These are phyloP conservation scores for Canariomyces notabilis DNA, from an alignment of 2,329 filamentous ascomycete genomes.

Conservation along the genomic window DNA sequence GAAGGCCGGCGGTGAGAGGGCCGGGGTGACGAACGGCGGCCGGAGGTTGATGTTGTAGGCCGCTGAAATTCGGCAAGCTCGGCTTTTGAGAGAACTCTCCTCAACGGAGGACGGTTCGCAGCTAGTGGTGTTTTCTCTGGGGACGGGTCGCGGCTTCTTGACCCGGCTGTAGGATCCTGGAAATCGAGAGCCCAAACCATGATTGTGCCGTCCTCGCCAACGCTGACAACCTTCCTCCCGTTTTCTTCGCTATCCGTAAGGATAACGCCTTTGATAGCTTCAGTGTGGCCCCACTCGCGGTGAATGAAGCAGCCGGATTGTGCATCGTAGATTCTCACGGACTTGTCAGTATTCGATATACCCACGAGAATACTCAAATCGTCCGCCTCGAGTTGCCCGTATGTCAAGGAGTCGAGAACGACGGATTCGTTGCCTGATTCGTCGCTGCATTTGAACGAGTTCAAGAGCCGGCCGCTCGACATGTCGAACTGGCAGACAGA, in stretches of 20 bases:
- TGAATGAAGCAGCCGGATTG: slow-evolving; percentile 73
- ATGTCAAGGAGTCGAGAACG: slow-evolving; percentile 71
- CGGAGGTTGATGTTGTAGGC: slow-evolving; percentile 38
- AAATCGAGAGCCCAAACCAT: slow-evolving; percentile 69
- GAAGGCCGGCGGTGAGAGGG: slow-evolving; percentile 52
- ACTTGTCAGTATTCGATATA: slow-evolving; percentile 94
- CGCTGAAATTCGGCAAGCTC: slow-evolving; percentile 77
- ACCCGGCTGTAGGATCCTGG: slow-evolving; percentile 38
- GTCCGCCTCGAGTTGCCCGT: slow-evolving; percentile 50
- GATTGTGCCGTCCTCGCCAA: slow-evolving; percentile 73
- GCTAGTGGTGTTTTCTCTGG: slow-evolving; percentile 44
- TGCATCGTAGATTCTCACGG: slow-evolving; percentile 80
- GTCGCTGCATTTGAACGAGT: slow-evolving; percentile 78
- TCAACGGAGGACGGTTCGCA: slow-evolving; percentile 65
- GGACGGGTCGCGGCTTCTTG: slow-evolving; percentile 48
- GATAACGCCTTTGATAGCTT: slow-evolving; percentile 81
- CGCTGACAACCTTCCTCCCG: slow-evolving; percentile 61
- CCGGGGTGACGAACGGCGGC: slow-evolving; percentile 52
- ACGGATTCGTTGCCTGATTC: slow-evolving; percentile 75
- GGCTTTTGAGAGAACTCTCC: slow-evolving; percentile 79
- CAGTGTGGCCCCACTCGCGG: slow-evolving; percentile 91
- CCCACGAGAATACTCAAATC: slow-evolving; percentile 68
- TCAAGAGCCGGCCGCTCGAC: slow-evolving; percentile 61
- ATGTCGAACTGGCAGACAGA: slow-evolving; percentile 59
- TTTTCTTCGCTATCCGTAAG: slow-evolving; percentile 58